Evolutionary conservation across 208 protist species (phyloP), one percentile per base, ranked within the genome.

Genomic region (Crithidia mellificae): DNA sequence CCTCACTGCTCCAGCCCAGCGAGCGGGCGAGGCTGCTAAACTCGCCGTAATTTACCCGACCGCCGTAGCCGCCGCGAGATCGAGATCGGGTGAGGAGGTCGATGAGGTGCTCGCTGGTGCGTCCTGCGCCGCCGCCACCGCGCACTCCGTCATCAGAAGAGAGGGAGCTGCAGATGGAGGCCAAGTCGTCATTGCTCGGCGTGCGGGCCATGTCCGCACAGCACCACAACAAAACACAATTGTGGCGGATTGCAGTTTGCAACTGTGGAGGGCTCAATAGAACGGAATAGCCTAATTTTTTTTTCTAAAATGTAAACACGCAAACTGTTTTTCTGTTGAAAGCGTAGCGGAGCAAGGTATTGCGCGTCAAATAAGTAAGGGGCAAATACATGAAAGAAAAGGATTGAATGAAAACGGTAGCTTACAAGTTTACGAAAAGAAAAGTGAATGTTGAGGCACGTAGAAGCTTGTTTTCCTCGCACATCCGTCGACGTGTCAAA

Each of bases 1-100:
- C 74, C n/a, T 94, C 88, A 24, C 38, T 61, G 17, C 63, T 69
- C 85, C 85, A 91, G 24, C 78, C 78, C 7, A 91, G 57, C 1
- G 72, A 71, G 9, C 46, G 38, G 25, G 81, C 54, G 1, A 94
- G 68, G 1, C 46, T 53, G 20, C 43, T 63, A 43, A 88, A 80
- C 47, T 89, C 85, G 1, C 61, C 63, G 62, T 87, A 94, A 47
- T 58, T 78, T 17, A 94, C 56, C 14, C 47, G 44, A 17, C 85
- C 81, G n/a, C 81, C 81, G 53, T 85, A 90, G 19, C 88, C 88
- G 6, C 84, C 82, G 6, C 64, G 41, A 14, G 56, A 74, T 2
- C 83, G 69, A 0, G 80, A 58, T 0, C 65, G 73, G 4, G 62
- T 72, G 15, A 93, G 71, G 6, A 90, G 64, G 2, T 67, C 74